Evolutionary conservation across 2,329 filamentous ascomycete genomes (phyloP), one percentile per base, ranked within the genome.

Genomic region (Venturia effusa): DNA sequence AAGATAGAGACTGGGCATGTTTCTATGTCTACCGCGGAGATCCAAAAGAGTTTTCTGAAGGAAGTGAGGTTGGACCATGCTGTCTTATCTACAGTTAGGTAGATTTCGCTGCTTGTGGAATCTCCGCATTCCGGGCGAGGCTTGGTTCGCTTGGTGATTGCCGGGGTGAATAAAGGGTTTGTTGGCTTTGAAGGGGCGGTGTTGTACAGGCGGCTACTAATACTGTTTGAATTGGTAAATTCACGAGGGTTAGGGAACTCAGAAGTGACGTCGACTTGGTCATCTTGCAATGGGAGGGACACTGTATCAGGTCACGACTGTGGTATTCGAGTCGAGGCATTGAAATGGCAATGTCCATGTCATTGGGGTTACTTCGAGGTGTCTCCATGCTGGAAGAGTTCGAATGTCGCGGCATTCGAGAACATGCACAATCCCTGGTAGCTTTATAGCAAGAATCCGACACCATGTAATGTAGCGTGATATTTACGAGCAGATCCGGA

Each of bases 1-100:
- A 64, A 60, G 62, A 55, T 43, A 24, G 62, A 27, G 7, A 64
- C 43, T 64, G 62, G 34, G 24, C 55, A 64, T 40, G 19, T 5
- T 59, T 64, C 55, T 24, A 6, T 37, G 40, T 64, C 62, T 6
- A 62, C 34, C 6, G 39, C 57, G 22, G 63, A 39, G 32, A 61
- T 48, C n/a, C 19, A 37, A 27, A 48, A 64, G 34, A 22, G 34
- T n/a, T 59, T 24, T 39, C 39, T 10, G 57, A 59, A 41, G 34
- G 57, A 59, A 15, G 62, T 64, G 11, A 45, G 22, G 62, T 61
- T 61, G 24, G 19, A 34, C 32, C 19, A 17, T 1, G 22, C 5
- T 22, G 62, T 40, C 3, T 43, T 24, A 8, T 32, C 17, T 40
- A 54, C 22, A 11, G 19, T n/a, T 15, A 19, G 34, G 22, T 64